These are phyloP conservation scores for Lyophyllum atratum DNA, from an alignment of 768 basidiomycete genomes.

Conservation along the genomic window DNA sequence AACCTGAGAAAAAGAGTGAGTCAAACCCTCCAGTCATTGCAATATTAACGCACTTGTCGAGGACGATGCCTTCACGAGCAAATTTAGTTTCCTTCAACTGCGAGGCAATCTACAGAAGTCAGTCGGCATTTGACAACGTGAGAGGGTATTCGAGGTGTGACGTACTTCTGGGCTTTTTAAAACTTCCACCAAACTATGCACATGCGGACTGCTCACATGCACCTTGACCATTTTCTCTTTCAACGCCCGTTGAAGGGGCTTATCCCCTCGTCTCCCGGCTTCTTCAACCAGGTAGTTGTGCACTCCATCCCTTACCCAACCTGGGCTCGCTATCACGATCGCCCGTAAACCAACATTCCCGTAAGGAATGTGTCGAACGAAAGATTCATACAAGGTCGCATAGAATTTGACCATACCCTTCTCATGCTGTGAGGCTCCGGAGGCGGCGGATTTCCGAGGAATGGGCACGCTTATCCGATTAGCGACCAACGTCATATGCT, in stretches of 20 bases:
- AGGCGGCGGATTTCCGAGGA: conserved; percentile 87
- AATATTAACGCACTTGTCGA: conserved; percentile 67
- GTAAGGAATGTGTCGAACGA: conserved; percentile 90
- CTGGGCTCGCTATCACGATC: conserved; percentile 95
- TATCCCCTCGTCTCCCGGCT: conserved; percentile 80
- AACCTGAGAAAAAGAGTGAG: conserved; percentile 57
- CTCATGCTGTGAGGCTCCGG: conserved; percentile 84
- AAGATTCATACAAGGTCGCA: conserved; percentile 79
- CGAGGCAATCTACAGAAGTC: conserved; percentile 53
- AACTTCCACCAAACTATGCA: conserved; percentile 93
- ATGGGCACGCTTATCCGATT: conserved; percentile 88
- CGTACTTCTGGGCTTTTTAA: conserved; percentile 90
- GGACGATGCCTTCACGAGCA: conserved; percentile 86
- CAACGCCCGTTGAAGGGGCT: conserved; percentile 69
- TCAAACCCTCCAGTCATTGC: not conserved
- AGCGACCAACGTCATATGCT: conserved; percentile 94
- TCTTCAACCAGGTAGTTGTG: conserved; percentile 83
- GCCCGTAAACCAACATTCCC: conserved; percentile 71
- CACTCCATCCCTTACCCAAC: conserved; percentile 91
- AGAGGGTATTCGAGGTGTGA: not conserved
- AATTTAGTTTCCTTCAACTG: conserved; percentile 96
- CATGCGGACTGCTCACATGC: conserved; percentile 91
- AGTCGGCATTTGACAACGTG: not conserved
- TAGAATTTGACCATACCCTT: conserved; percentile 89
- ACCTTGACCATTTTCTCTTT: conserved; percentile 88